These are phyloP conservation scores for Emydomyces testavorans DNA, from an alignment of 2,329 filamentous ascomycete species.

Conservation along the genomic window DNA sequence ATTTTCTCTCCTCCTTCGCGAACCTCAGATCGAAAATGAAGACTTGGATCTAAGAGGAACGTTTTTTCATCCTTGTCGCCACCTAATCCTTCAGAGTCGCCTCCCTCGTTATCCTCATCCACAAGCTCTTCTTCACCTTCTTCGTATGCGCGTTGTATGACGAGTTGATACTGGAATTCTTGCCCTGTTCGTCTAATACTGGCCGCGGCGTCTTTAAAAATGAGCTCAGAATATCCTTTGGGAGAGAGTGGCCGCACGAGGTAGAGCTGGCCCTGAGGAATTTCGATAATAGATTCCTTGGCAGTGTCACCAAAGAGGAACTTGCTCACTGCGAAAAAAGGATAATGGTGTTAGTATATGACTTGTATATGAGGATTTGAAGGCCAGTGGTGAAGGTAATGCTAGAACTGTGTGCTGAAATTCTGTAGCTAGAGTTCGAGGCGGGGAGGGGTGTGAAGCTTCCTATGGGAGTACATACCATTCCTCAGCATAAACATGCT, in stretches of 20 bases:
- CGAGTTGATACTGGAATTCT: slow-evolving; percentile 94
- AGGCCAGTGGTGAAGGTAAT: neutral
- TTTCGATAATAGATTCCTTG: slow-evolving; percentile 87
- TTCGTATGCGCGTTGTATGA: slow-evolving; percentile 91
- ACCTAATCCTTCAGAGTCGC: slow-evolving; percentile 56
- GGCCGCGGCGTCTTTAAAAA: slow-evolving; percentile 93
- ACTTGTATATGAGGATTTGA: neutral
- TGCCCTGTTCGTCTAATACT: slow-evolving; percentile 86
- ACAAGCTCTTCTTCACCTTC: slow-evolving; percentile 91
- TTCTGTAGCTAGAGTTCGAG: neutral
- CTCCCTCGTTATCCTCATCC: slow-evolving; percentile 80
- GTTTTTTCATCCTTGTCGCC: slow-evolving; percentile 92
- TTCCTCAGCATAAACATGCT: slow-evolving; percentile 49
- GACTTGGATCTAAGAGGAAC: slow-evolving; percentile 82
- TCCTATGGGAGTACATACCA: slow-evolving; percentile 32
- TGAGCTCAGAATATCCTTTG: slow-evolving; percentile 96
- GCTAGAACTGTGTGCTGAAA: neutral
- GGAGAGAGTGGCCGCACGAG: slow-evolving; percentile 89
- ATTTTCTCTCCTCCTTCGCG: slow-evolving; percentile 72
- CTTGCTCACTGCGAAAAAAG: slow-evolving; percentile 58
- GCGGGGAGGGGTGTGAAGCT: slow-evolving; percentile 19
- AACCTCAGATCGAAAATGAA: slow-evolving; percentile 76
- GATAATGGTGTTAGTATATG: neutral
- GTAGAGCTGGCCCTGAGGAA: slow-evolving; percentile 92
- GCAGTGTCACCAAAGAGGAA: slow-evolving; percentile 79